Evolutionary conservation across 2,329 filamentous ascomycete genomes (phyloP).

Genomic region (Diaporthe citri): DNA sequence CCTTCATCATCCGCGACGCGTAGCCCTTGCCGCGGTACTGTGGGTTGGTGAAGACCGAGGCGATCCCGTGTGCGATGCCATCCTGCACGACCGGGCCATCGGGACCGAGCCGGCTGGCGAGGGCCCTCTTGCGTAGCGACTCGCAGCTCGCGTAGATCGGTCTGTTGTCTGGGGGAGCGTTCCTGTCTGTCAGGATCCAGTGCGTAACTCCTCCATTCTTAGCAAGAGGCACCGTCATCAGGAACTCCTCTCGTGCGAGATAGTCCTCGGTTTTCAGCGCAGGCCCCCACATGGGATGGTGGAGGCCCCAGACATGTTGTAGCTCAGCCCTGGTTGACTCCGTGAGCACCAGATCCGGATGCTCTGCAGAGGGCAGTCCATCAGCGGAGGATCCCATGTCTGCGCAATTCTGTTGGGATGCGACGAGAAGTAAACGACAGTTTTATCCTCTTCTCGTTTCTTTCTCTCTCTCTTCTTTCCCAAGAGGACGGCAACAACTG

Average conservation of each 20-base stretch:
- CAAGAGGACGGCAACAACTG: background rate
- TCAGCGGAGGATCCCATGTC: slow-evolving; percentile 51
- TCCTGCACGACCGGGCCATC: slow-evolving; percentile 58
- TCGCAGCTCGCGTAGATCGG: slow-evolving; percentile 75
- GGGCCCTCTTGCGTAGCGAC: slow-evolving; percentile 70
- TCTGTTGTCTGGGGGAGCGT: slow-evolving; percentile 54
- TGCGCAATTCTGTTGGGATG: background rate
- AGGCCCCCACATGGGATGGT: slow-evolving; percentile 69
- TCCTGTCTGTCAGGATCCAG: slow-evolving; percentile 72
- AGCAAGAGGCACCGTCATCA: slow-evolving; percentile 70
- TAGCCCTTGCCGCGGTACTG: slow-evolving; percentile 80
- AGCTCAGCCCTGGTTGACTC: slow-evolving; percentile 70
- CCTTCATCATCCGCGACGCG: slow-evolving; percentile 79
- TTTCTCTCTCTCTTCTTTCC: background rate
- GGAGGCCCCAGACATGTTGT: slow-evolving; percentile 65
- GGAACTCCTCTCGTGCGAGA: slow-evolving; percentile 68
- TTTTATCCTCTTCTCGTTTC: no score
- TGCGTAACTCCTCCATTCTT: slow-evolving; percentile 69
- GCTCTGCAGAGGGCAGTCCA: slow-evolving; percentile 50
- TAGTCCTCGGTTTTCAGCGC: slow-evolving; percentile 68
- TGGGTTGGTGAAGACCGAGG: slow-evolving; percentile 81
- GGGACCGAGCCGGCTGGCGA: slow-evolving; percentile 56
- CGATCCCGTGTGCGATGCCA: slow-evolving; percentile 78
- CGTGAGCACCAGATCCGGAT: slow-evolving; percentile 60
- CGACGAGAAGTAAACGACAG: background rate